Evolutionary conservation across 1,139 yeast genomes (phyloP).

Genomic region (Nakaseomyces bracarensis): DNA sequence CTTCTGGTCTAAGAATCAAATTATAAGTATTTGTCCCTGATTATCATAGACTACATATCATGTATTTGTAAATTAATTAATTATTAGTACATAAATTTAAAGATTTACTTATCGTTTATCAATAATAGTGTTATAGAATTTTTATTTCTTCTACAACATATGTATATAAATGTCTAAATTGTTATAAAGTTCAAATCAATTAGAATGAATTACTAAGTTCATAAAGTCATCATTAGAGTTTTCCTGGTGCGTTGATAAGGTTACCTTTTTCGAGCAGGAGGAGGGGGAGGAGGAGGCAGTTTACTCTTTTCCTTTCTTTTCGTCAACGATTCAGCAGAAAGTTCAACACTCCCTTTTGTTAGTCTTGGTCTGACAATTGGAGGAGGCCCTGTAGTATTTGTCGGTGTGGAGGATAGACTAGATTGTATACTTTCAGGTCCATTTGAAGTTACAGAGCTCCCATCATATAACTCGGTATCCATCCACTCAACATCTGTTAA

Average conservation of each 20-base stretch:
- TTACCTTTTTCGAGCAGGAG: slow-evolving; percentile 8
- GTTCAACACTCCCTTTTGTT: slow-evolving; percentile 10
- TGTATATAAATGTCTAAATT: too few species aligned
- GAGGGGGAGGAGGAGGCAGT: slow-evolving; percentile 12
- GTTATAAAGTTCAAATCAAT: too few species aligned
- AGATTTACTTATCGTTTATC: too few species aligned
- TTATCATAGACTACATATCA: too few species aligned
- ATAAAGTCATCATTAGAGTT: not conserved
- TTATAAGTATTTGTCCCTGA: not conserved
- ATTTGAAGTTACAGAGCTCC: slow-evolving; percentile 8
- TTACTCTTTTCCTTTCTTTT: slow-evolving; percentile 8
- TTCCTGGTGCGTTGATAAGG: not conserved
- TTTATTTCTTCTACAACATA: too few species aligned
- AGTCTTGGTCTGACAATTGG: not conserved
- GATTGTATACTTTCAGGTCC: slow-evolving; percentile 16
- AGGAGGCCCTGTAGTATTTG: slow-evolving; percentile 4
- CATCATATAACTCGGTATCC: slow-evolving; percentile 10
- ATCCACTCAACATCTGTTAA: slow-evolving; percentile 49
- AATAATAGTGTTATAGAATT: too few species aligned
- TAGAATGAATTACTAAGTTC: not conserved
- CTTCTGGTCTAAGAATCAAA: slow-evolving; percentile 70
- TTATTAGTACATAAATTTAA: not conserved
- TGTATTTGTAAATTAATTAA: not conserved
- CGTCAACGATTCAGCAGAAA: slow-evolving; percentile 33
- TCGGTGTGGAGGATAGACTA: slow-evolving; percentile 10